Evolutionary conservation across 768 basidiomycete species (phyloP).

Genomic region (Lactarius trivialis): DNA sequence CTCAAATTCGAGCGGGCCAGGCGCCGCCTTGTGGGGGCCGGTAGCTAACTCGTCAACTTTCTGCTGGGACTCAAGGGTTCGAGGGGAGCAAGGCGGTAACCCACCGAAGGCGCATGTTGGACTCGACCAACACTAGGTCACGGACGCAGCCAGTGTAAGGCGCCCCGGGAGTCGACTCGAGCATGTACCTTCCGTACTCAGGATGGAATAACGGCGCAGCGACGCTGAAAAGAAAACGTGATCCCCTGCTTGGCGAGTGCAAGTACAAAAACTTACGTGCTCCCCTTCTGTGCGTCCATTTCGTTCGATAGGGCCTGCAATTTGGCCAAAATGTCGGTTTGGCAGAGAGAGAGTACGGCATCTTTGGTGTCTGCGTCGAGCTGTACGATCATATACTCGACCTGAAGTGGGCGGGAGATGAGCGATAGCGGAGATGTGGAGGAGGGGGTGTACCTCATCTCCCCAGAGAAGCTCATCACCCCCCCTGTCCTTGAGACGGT

Average conservation of each 20-base stretch:
- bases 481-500: constrained; percentile 80
- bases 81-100: neutral
- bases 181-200: constrained; percentile 98
- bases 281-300: constrained; percentile 53
- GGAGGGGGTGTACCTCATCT: constrained; percentile 66
- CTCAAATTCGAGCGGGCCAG: constrained; percentile 80
- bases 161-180: constrained; percentile 94
- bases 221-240: constrained; percentile 4
- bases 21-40: constrained; percentile 49
- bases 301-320: constrained; percentile 61
- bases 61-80: neutral
- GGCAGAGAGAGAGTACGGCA: constrained; percentile 87
- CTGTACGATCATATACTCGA: constrained; percentile 93
- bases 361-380: constrained; percentile 74
- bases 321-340: constrained; percentile 86
- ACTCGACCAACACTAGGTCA: constrained; percentile 85
- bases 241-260: neutral
- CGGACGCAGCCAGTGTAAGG: constrained; percentile 87
- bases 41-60: constrained; percentile 8
- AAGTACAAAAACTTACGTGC: constrained; percentile 42
- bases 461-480: constrained; percentile 97
- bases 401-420: constrained; percentile 37
- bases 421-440: neutral
- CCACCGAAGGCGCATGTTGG: constrained; percentile 90
- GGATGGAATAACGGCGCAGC: constrained; percentile 81